Base-by-base conservation (phyloP, 805 yeast genomes). In the Wickerhamiella bombiphila region DNA sequence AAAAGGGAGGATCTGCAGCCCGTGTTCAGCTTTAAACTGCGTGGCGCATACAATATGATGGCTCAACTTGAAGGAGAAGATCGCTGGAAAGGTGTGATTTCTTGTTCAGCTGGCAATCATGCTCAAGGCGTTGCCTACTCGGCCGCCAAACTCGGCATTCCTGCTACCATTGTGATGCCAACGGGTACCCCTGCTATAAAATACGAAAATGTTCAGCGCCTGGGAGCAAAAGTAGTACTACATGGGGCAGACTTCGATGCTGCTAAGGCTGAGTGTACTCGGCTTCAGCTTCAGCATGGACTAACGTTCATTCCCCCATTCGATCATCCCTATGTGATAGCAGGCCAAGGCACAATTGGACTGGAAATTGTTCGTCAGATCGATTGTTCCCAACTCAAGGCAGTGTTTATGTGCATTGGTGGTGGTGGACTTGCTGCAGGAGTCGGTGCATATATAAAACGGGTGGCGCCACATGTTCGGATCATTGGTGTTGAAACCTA, bases 81-180 rank as follows among this genome's bases (percentile, higher is more conserved):
- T 49, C 69, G 76, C 45, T 50, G 82, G 56, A 66, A 69, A 35
- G 99, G 99, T 50, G 96, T 91, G 39, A 80, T 93, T 55, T 96
- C 97, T 0, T 91, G 97, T 53, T 83, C 96, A 22, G 99, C 99
- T 3, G 99, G 99, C 25, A 91, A 91, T 59, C 99, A 91, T 52
- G 99, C 99, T 1, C 99, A 91, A 57, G 99, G 99, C 48, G 97
- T 91, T 11, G 98, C 98, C 0, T 88, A 61, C 56, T 79, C 94
- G 17, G 94, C 97, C 3, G 74, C 73, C 42, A 73, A 77, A 42
- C 64, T 91, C 53, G 78, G 77, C 20, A 83, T 91, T 37, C 91
- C 94, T 3, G 88, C 97, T 3, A 88, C 96, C 4, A 91, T 91
- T 38, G 97, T 91, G 33, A 91, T 91, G 99, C 99, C 99, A 2